These are phyloP conservation scores for Lumnitzera littorea DNA, from an alignment of 345 rosid species.

Conservation along the genomic window DNA sequence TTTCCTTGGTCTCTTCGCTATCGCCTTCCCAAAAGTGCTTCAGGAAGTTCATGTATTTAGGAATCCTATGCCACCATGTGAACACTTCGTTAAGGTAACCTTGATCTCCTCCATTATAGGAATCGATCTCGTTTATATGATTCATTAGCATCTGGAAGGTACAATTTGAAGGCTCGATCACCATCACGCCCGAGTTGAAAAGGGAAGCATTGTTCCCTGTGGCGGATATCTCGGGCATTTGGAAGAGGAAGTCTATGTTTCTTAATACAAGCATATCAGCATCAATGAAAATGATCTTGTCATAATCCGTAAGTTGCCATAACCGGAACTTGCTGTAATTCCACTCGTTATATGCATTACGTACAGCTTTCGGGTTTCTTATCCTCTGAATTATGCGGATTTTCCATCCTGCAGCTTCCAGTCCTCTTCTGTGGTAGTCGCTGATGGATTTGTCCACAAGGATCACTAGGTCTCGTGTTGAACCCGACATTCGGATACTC, in stretches of 20 bases:
- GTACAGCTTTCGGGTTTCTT: constrained; percentile 36
- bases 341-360: constrained; percentile 41
- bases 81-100: constrained; percentile 40
- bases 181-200: constrained; percentile 46
- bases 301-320: constrained; percentile 47
- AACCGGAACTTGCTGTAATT: constrained; percentile 48
- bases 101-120: constrained; percentile 46
- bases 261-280: constrained; percentile 37
- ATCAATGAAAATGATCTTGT: constrained; percentile 42
- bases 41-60: constrained; percentile 36
- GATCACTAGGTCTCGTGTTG: constrained; percentile 35
- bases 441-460: constrained; percentile 40
- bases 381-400: constrained; percentile 31
- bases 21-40: constrained; percentile 47
- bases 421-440: constrained; percentile 26
- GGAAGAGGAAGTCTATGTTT: constrained; percentile 37
- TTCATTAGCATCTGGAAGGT: constrained; percentile 39
- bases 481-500: constrained; percentile 37
- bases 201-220: constrained; percentile 31
- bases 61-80: constrained; percentile 47
- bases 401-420: constrained; percentile 41
- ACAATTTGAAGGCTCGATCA: constrained; percentile 38
- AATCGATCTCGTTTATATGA: constrained; percentile 33
- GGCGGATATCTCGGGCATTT: constrained; percentile 39
- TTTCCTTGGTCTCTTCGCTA: constrained; percentile 23